Base-by-base conservation (phyloP, 768 basidiomycete species). In the Mycena galopus region DNA sequence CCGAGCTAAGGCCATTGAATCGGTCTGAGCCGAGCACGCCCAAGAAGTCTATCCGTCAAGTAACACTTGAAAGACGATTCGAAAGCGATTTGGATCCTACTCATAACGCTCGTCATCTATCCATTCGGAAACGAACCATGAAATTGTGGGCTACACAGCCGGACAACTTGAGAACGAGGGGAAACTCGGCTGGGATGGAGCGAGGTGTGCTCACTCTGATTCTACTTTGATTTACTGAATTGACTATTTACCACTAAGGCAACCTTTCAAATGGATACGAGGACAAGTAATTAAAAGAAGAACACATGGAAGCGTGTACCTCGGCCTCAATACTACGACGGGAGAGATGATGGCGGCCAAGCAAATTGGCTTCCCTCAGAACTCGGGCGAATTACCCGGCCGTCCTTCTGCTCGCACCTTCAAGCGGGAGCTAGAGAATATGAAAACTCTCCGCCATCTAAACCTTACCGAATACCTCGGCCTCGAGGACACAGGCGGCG, bases 291-390 rank as follows among this genome's bases (percentile, higher is more conserved):
- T 95, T 70, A 93, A 93, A 32, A 93, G 91, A 78, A 93, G 94
- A 23, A 91, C 91, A 17, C 93, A 91, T 74, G 94, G 93, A 29
- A 87, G 89, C 42, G 93, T 94, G 35, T 95, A 93, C 77, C 86
- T 94, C 60, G 94, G 90, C 2, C 81, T 95, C 33, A 94, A 94
- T 78, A 90, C 90, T 58, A 90, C 91, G 1, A 93, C 92, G 0
- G 93, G 92, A 55, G 92, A 94, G 80, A 92, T 94, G 88, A 90
- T 95, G 60, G 94, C 94, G 16, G 94, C 94, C 72, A 95, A 95
- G 82, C 94, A 94, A 78, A 33, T 69, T n/a, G 51, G 33, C 37
- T 57, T 75, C 21, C 23, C 33, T 35, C 42, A n/a, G 21, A 29
- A 17, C 37, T 44, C 44, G n/a, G 35, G 29, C 17, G 47, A 55